phyloP scores from a whole-genome alignment of 2,329 filamentous ascomycete genomes.

The Arachnomyces sp. region DNA sequence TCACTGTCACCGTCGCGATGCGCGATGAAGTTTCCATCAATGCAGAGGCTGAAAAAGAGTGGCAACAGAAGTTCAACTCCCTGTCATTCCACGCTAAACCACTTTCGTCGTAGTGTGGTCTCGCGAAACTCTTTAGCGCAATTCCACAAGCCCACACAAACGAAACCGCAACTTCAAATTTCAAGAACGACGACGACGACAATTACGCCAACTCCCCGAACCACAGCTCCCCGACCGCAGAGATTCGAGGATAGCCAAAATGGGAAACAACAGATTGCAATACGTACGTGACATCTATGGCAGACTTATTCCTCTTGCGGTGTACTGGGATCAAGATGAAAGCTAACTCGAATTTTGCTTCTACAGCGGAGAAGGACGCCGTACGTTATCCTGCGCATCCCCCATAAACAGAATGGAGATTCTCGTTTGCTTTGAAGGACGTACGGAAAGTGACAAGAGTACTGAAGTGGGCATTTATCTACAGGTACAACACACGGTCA shows the following conservation, averaged over 20 bases:
- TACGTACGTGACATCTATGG: constrained; percentile 29
- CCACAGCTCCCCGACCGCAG: constrained; percentile 27
- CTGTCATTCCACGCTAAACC: constrained; percentile 16
- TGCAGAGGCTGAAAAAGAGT: no score
- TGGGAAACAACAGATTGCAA: constrained; percentile 47
- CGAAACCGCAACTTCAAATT: constrained; percentile 30
- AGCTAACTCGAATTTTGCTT: constrained; percentile 22
- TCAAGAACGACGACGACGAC: constrained; percentile 37
- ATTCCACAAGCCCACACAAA: constrained; percentile 38
- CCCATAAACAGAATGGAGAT: constrained; percentile 8
- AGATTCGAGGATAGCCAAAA: constrained; percentile 42
- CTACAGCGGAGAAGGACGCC: constrained; percentile 66
- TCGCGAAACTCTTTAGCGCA: constrained; percentile 35
- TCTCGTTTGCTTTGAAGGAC: constrained; percentile 18
- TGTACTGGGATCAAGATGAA: constrained; percentile 5
- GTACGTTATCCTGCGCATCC: constrained; percentile 48
- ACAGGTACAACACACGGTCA: constrained; percentile 93
- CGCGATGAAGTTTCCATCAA: constrained; percentile 2
- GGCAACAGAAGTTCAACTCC: no score
- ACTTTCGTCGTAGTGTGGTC: constrained; percentile 21
- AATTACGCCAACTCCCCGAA: constrained; percentile 34
- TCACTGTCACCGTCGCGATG: constrained; percentile 17
- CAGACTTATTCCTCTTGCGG: neutral
- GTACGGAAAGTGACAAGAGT: constrained; percentile 6
- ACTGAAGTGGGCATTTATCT: constrained; percentile 13